phyloP scores from a whole-genome alignment of 2,329 filamentous ascomycete species.

The Penicillium sp. region DNA sequence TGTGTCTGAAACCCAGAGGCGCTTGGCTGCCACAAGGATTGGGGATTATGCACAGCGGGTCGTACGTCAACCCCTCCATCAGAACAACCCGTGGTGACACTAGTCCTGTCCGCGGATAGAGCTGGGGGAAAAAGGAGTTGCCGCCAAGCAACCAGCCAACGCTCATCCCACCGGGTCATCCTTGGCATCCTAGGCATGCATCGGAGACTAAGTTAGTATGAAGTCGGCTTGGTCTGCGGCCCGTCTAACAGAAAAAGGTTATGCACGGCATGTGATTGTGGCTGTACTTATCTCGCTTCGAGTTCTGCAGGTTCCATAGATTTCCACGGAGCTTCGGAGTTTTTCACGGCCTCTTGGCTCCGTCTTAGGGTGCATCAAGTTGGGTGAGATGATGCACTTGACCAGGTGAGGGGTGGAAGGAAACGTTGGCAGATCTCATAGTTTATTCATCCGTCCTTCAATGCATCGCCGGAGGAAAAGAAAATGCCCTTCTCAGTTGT shows the following conservation, averaged over 20 bases:
- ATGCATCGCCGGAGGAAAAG: background rate
- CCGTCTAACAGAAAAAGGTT: background rate
- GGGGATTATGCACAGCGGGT: background rate
- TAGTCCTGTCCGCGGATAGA: background rate
- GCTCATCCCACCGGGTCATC: slow-evolving; percentile 12
- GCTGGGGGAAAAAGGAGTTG: slow-evolving; percentile 5
- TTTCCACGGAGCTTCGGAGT: background rate
- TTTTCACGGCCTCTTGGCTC: background rate
- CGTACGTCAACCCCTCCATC: slow-evolving; percentile 7
- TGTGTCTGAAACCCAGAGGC: background rate
- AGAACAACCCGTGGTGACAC: slow-evolving; percentile 7
- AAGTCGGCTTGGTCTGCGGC: background rate
- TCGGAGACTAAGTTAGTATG: slow-evolving; percentile 4
- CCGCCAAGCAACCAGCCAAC: slow-evolving; percentile 15
- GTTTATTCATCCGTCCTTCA: background rate
- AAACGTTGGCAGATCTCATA: background rate
- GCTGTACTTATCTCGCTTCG: background rate
- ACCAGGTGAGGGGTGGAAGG: background rate
- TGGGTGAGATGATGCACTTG: background rate
- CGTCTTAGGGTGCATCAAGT: slow-evolving; percentile 3
- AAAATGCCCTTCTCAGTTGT: background rate
- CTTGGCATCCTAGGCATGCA: slow-evolving; percentile 12
- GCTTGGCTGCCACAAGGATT: slow-evolving; percentile 7
- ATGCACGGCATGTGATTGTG: slow-evolving; percentile 3
- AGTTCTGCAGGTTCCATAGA: background rate